Conservation (phyloP, 75 land plant genomes). For the Isoetes taiwanensis region DNA sequence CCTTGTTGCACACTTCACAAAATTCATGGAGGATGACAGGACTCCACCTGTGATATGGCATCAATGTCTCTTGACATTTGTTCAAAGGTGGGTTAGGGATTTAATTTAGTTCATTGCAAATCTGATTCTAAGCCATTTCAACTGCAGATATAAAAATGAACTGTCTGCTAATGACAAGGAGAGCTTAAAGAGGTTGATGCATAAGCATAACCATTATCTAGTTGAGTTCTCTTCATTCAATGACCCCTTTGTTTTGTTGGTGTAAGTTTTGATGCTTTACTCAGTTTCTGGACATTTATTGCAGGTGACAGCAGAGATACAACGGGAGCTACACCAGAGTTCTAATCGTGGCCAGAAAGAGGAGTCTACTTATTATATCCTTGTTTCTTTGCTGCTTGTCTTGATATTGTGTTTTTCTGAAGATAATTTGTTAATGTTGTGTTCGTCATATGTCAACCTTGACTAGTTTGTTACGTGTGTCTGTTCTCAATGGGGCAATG, state of each 20-base stretch:
- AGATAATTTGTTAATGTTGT: no score
- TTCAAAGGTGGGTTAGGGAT: conserved; percentile 50
- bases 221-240: no score
- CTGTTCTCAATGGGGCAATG: conserved; percentile 43
- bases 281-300: no score
- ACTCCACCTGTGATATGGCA: conserved; percentile 97
- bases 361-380: no score
- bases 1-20: conserved; percentile 62
- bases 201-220: conserved; percentile 63
- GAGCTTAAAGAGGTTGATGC: conserved; percentile 41
- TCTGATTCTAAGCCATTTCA: not conserved
- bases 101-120: not conserved
- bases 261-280: not conserved
- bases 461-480: no score
- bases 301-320: conserved; percentile 91
- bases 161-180: conserved; percentile 55
- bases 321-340: conserved; percentile 64
- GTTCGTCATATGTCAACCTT: no score
- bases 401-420: no score
- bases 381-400: no score
- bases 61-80: conserved; percentile 86
- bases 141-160: conserved; percentile 68
- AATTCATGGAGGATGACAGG: conserved; percentile 61
- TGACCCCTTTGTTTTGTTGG: no score
- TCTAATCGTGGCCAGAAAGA: conserved; percentile 74